phyloP scores from a whole-genome alignment of 768 basidiomycete genomes.

The Podaxis mareebaensis region DNA sequence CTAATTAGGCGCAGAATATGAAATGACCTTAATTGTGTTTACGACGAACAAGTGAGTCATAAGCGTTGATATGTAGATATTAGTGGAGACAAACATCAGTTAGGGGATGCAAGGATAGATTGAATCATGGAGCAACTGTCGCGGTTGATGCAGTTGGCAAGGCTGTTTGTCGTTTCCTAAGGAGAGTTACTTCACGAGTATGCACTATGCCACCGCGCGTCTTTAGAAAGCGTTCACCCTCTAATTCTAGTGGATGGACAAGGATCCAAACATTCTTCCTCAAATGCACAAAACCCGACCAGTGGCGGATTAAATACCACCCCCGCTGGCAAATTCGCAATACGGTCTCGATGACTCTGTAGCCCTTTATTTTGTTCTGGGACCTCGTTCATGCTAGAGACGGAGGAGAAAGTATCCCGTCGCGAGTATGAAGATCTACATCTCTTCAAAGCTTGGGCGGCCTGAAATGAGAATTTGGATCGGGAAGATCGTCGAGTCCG shows the following conservation, averaged over 20 bases:
- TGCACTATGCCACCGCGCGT: too few species aligned
- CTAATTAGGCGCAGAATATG: too few species aligned
- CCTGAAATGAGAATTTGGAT: background rate
- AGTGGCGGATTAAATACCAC: slow-evolving; percentile 9
- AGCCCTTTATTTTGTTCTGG: background rate
- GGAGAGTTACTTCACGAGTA: background rate
- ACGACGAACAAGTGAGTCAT: too few species aligned
- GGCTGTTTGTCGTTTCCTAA: background rate
- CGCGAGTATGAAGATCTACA: background rate
- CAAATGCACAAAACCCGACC: background rate
- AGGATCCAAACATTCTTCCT: background rate
- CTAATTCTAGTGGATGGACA: background rate
- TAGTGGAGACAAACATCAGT: too few species aligned
- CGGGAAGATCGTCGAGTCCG: background rate
- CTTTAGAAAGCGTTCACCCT: background rate
- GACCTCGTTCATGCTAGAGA: too few species aligned
- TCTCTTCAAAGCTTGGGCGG: background rate
- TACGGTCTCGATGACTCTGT: slow-evolving; percentile 6
- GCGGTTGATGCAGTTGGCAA: too few species aligned
- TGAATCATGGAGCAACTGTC: too few species aligned
- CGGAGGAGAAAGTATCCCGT: background rate
- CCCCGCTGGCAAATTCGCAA: slow-evolving; percentile 11
- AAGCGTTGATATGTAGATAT: too few species aligned
- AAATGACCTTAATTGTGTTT: too few species aligned
- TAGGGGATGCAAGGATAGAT: too few species aligned